Evolutionary conservation across 2,329 filamentous ascomycete genomes (phyloP).

Genomic region (Calonectria pauciramosa): DNA sequence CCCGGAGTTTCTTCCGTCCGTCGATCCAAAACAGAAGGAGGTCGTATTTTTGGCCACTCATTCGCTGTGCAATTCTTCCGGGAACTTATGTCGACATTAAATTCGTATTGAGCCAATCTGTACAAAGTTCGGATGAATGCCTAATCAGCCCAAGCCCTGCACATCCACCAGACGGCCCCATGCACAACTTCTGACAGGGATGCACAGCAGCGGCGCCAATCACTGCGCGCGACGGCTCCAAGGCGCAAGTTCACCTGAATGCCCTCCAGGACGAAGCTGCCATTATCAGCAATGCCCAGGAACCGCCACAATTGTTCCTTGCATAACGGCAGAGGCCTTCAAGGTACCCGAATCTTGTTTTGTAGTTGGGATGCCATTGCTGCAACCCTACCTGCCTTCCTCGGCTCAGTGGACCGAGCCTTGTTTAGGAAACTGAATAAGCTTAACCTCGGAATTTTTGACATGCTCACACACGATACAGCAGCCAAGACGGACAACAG

Average conservation of each 20-base stretch:
- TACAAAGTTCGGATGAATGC: background rate
- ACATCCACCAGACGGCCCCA: background rate
- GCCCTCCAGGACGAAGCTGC: background rate
- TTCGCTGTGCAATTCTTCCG: background rate
- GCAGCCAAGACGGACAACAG: slow-evolving; percentile 26
- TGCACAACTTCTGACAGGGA: background rate
- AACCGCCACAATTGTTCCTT: slow-evolving; percentile 16
- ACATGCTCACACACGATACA: slow-evolving; percentile 33
- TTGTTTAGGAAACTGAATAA: slow-evolving; percentile 42
- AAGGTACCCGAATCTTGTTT: slow-evolving; percentile 8
- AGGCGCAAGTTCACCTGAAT: background rate
- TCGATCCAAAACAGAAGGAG: slow-evolving; percentile 20
- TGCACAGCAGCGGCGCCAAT: background rate
- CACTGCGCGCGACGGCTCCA: background rate
- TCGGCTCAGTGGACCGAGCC: slow-evolving; percentile 36
- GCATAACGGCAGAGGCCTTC: slow-evolving; percentile 3
- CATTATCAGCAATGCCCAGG: slow-evolving; percentile 7
- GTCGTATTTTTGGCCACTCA: slow-evolving; percentile 8
- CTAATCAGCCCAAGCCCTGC: slow-evolving; percentile 6
- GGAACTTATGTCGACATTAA: slow-evolving; percentile 21
- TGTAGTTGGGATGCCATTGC: background rate
- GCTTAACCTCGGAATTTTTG: slow-evolving; percentile 21
- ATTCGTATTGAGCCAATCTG: background rate
- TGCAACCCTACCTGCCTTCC: slow-evolving; percentile 41
- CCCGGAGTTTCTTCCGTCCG: slow-evolving; percentile 7